Conservation (phyloP, 768 basidiomycete genomes). For the Rubroboletus satanas region DNA sequence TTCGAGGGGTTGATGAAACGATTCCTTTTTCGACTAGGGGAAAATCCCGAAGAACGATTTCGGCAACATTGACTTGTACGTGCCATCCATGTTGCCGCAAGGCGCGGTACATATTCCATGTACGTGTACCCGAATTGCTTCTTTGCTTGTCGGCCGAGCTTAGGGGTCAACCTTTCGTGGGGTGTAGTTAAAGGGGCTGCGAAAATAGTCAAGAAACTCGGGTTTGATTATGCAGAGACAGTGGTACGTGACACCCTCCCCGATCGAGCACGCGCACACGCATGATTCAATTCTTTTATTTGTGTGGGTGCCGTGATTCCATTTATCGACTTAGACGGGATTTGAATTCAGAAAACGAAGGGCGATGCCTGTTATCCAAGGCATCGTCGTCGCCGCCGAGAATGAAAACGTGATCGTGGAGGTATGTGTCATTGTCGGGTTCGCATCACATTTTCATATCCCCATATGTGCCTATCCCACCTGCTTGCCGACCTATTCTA, state of each 20-base stretch:
- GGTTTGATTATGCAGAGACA: constrained; percentile 90
- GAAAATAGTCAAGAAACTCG: constrained; percentile 84
- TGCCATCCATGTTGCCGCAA: constrained; percentile 87
- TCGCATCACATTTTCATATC: background rate
- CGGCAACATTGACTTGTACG: constrained; percentile 96
- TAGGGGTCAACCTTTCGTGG: constrained; percentile 11
- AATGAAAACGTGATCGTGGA: constrained; percentile 71
- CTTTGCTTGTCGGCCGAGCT: constrained; percentile 6
- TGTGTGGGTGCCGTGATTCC: background rate
- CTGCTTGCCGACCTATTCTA: background rate
- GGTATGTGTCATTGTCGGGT: constrained; percentile 40
- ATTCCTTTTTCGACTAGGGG: constrained; percentile 51
- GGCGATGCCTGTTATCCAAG: constrained; percentile 80
- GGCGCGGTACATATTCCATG: constrained; percentile 91
- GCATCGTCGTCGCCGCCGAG: constrained; percentile 83
- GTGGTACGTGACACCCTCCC: constrained; percentile 60
- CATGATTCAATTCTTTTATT: constrained; percentile 5
- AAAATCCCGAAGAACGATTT: constrained; percentile 92
- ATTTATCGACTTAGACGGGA: constrained; percentile 57
- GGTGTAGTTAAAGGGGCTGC: constrained; percentile 73
- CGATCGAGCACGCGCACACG: background rate
- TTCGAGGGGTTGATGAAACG: constrained; percentile 1
- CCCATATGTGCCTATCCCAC: background rate
- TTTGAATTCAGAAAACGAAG: constrained; percentile 95
- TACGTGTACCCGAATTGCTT: constrained; percentile 40